phyloP scores from a whole-genome alignment of 2,329 filamentous ascomycete genomes.

The Metarhizium brunneum region DNA sequence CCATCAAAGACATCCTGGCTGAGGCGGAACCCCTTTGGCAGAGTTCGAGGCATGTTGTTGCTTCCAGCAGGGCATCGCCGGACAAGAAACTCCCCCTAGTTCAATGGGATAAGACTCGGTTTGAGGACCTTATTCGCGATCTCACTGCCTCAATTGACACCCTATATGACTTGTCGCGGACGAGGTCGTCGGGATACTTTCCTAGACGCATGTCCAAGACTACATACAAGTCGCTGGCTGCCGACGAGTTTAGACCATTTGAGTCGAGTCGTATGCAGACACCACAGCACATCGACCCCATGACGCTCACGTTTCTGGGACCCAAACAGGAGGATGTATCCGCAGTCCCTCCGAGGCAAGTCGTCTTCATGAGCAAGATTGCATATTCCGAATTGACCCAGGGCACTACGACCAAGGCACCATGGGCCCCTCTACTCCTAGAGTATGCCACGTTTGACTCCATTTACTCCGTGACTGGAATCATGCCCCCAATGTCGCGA shows the following conservation, averaged over 20 bases:
- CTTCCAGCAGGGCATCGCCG: conserved; percentile 30
- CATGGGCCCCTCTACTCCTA: conserved; percentile 52
- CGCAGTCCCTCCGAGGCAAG: conserved; percentile 29
- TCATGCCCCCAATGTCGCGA: conserved; percentile 54
- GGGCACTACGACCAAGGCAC: conserved; percentile 29
- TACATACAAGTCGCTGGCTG: conserved; percentile 23
- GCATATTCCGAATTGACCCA: conserved; percentile 40
- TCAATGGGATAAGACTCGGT: conserved; percentile 61
- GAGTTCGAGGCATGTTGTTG: conserved; percentile 40
- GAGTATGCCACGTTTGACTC: conserved; percentile 61
- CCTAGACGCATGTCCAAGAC: conserved; percentile 21
- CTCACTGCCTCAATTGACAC: conserved; percentile 72
- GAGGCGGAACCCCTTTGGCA: conserved; percentile 67
- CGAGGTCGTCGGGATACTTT: conserved; percentile 40
- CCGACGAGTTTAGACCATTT: conserved; percentile 41
- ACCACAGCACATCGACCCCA: conserved; percentile 49
- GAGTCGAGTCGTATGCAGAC: conserved; percentile 53
- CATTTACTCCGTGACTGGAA: conserved; percentile 52
- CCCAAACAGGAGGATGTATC: conserved; percentile 28
- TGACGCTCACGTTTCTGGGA: conserved; percentile 38
- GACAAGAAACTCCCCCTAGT: conserved; percentile 49
- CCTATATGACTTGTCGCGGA: conserved; percentile 65
- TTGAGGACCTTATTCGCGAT: conserved; percentile 65
- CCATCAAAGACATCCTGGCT: conserved; percentile 70
- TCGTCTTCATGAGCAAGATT: conserved; percentile 40